Evolutionary conservation across 225 moss, liverwort and hornwort genomes (phyloP).

Genomic region (Antitrichia curtipendula): DNA sequence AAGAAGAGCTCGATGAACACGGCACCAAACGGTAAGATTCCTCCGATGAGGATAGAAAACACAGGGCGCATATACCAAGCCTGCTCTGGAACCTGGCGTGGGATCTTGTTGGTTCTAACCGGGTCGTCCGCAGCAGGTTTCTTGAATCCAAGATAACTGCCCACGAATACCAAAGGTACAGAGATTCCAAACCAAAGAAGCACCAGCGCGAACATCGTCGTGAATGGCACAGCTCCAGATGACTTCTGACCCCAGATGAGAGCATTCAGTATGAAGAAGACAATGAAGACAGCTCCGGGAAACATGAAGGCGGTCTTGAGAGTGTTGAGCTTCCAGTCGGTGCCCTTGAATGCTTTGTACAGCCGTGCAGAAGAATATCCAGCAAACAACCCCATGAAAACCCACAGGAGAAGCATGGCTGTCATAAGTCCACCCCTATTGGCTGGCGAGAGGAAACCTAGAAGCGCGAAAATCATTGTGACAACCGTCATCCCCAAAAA

Average conservation of each 20-base stretch:
- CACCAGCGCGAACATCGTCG: slow-evolving; percentile 70
- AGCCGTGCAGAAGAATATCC: slow-evolving; percentile 75
- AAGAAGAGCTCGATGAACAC: slow-evolving; percentile 91
- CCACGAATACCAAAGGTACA: slow-evolving; percentile 65
- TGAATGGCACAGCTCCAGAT: slow-evolving; percentile 80
- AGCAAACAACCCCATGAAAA: slow-evolving; percentile 85
- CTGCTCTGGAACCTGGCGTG: slow-evolving; percentile 76
- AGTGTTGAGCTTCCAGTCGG: slow-evolving; percentile 75
- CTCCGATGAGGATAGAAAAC: slow-evolving; percentile 72
- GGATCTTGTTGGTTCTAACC: slow-evolving; percentile 80
- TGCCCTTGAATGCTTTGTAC: slow-evolving; percentile 78
- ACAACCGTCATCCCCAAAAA: slow-evolving; percentile 86
- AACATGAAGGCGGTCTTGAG: slow-evolving; percentile 77
- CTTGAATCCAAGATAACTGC: slow-evolving; percentile 82
- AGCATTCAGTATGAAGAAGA: slow-evolving; percentile 65
- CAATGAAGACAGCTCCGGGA: slow-evolving; percentile 48
- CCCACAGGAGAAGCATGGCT: slow-evolving; percentile 84
- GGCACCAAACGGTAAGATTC: slow-evolving; percentile 77
- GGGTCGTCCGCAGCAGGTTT: slow-evolving; percentile 67
- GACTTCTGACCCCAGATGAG: slow-evolving; percentile 90
- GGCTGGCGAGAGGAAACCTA: slow-evolving; percentile 84
- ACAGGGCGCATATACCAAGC: slow-evolving; percentile 84
- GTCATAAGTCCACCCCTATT: slow-evolving; percentile 89
- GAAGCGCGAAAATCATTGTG: slow-evolving; percentile 76
- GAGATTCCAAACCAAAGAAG: slow-evolving; percentile 91